These are phyloP conservation scores for Ascochyta viciae-villosae DNA, from an alignment of 2,329 filamentous ascomycete species.

Conservation along the genomic window DNA sequence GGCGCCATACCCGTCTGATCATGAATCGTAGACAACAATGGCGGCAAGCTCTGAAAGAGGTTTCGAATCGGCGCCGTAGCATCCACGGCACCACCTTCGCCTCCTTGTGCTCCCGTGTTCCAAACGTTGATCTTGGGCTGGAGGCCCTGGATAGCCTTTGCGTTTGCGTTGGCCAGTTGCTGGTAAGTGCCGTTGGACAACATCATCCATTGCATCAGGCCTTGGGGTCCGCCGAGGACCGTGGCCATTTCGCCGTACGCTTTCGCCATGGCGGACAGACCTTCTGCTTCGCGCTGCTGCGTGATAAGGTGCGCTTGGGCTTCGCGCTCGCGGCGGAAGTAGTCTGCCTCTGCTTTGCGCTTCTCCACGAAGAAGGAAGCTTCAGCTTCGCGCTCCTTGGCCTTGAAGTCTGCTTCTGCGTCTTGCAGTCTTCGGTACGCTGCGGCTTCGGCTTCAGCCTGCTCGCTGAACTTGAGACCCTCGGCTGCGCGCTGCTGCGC, in stretches of 20 bases:
- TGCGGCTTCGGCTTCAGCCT: constrained; percentile 65
- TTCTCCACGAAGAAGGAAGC: constrained; percentile 59
- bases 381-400: constrained; percentile 53
- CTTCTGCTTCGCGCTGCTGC: constrained; percentile 78
- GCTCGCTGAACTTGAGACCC: constrained; percentile 64
- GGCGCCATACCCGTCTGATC: constrained; percentile 86
- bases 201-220: constrained; percentile 86
- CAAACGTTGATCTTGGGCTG: constrained; percentile 91
- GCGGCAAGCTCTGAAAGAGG: constrained; percentile 83
- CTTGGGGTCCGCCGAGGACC: constrained; percentile 79
- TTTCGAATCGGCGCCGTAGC: constrained; percentile 73
- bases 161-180: constrained; percentile 79
- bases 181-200: constrained; percentile 82
- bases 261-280: constrained; percentile 76
- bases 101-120: constrained; percentile 72
- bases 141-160: constrained; percentile 74
- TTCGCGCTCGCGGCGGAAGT: constrained; percentile 55
- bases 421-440: constrained; percentile 50
- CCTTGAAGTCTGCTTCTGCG: constrained; percentile 54
- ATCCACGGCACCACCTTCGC: constrained; percentile 57
- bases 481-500: constrained; percentile 60
- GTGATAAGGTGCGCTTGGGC: constrained; percentile 67
- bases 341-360: constrained; percentile 49
- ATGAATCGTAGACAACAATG: constrained; percentile 82
- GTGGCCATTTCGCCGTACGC: constrained; percentile 76